Percentiles rank a stretch among this genome's conserved stretches.
Conservation (phyloP, 1,284 basidiomycete species). For the Agroathelia rolfsii region DNA sequence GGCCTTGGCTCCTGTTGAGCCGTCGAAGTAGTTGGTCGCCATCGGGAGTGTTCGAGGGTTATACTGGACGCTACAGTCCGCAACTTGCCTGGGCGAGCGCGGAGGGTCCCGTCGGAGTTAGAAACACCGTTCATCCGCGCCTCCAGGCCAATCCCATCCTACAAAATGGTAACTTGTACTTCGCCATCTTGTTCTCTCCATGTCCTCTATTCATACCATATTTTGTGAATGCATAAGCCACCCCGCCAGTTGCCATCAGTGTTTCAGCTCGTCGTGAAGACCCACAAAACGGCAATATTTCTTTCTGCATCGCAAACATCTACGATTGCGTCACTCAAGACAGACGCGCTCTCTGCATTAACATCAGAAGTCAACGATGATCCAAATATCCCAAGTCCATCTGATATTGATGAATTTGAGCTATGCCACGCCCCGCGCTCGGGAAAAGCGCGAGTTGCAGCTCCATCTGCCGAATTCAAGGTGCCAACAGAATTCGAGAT, state of each 20-base stretch:
- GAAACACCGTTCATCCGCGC: too few species aligned
- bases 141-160: too few species aligned
- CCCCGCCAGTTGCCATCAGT: conserved; percentile 44
- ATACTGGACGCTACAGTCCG: conserved; percentile 13
- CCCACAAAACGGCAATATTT: conserved; percentile 58
- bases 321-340: conserved; percentile 48
- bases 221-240: conserved; percentile 13
- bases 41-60: conserved; percentile 16
- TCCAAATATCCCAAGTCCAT: conserved; percentile 35
- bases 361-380: conserved; percentile 31
- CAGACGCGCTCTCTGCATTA: conserved; percentile 53
- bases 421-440: conserved; percentile 43
- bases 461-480: too few species aligned
- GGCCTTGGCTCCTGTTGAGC: conserved; percentile 29
- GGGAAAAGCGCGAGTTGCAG: conserved; percentile 43
- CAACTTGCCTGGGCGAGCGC: conserved; percentile 12
- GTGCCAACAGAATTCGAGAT: conserved; percentile 40
- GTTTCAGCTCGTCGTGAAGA: conserved; percentile 57
- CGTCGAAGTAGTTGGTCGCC: conserved; percentile 44
- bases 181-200: background rate
- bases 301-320: conserved; percentile 43
- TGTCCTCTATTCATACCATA: conserved; percentile 24
- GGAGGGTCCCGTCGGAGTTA: background rate
- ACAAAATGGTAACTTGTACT: conserved; percentile 2
- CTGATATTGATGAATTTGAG: conserved; percentile 48